Base-by-base conservation (phyloP, 495 filamentous ascomycete species). In the Talaromyces trachyspermus region DNA sequence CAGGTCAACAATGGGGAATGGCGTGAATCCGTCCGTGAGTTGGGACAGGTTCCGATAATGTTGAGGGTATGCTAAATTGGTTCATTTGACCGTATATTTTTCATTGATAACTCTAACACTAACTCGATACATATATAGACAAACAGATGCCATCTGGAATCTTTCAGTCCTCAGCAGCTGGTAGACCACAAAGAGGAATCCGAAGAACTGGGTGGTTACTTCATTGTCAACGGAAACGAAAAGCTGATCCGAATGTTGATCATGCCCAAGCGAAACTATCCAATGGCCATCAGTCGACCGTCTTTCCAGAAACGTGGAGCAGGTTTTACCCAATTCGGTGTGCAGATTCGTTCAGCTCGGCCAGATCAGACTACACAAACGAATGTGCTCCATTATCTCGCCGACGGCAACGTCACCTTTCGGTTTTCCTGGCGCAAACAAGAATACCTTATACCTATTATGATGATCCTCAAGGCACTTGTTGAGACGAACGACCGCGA, bases 341-440 rank as follows among this genome's bases (percentile, higher is more conserved):
- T 96, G 29, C 85, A 95, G 54, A 83, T 95, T 50, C 82, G 92
- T 65, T 94, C 84, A 10, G 89, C 95, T 23, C 81, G 92, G 33
- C 91, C 89, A 8, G 92, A 98, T 59, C 89, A 98, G 66, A 95
- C 89, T 14, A 95, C 91, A 11, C 92, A 97, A 61, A 97, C 91
- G 9, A 97, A 96, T 55, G 89, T 95, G 19, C 75, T 98, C 19
- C 92, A 98, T 64, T 98, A 96, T 66, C 81, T 96, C 38, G 84
- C 74, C 50, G 91, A 97, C 64, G 92, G 92, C 51, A 96, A 95
- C 62, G 80, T 96, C 49, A 95, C 86, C 2, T 95, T 98, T 71
- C 79, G 92, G 30, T 97, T 98, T 66, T 95, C 91, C 1, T 98
- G 92, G 92, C 76, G 91, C 52, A 98, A 98, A 73, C 88, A 88